Evolutionary conservation across 176 grass and related monocot genomes (phyloP), one percentile per base, ranked within the genome.

Genomic region (Puya raimondii): DNA sequence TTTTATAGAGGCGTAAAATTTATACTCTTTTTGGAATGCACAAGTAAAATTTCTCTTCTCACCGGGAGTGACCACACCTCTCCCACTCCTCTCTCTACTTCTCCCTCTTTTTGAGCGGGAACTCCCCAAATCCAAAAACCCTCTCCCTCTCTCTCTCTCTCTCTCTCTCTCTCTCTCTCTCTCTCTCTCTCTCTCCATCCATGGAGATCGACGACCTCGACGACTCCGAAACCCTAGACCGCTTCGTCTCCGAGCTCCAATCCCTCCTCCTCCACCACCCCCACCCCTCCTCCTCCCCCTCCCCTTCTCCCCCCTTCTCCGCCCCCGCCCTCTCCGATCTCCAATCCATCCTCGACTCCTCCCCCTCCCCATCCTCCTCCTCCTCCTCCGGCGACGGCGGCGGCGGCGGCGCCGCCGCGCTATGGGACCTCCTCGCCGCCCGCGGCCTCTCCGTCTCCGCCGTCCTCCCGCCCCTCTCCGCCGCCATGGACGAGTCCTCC

Each of bases 201-300:
- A 80, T 72, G 72, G 68, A 76, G 47, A n/a, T 77, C 67, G 80
- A 78, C 66, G 53, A 25, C 67, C 74, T 1, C 74, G 74, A 53
- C 25, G 84, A 83, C 29, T 33, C 29, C 29, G 29, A 33, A 33
- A 33, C 29, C 2, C 11, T 51, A 12, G 70, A 21, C 66, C 54
- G 29, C 29, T 0, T 33, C 29, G 29, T 91, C 74, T 69, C 75
- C 68, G 84, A 91, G 81, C 64, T 91, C 71, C 47, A 79, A 64
- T 64, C 84, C 22, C 72, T 84, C 66, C 84, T 69, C 78, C 78
- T 11, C 29, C 29, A 5, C 29, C 29, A 33, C 3, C 29, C 29
- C 29, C 29, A 33, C 29, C 29, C 4, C 29, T 61, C 68, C 23
- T 47, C 74, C 57, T 74, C 53, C 63, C 15, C 21, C 63, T 42